Percentiles rank a stretch among this genome's conserved stretches.
phyloP scores from a whole-genome alignment of 2,329 filamentous ascomycete genomes.

The Penicillium paneum region DNA sequence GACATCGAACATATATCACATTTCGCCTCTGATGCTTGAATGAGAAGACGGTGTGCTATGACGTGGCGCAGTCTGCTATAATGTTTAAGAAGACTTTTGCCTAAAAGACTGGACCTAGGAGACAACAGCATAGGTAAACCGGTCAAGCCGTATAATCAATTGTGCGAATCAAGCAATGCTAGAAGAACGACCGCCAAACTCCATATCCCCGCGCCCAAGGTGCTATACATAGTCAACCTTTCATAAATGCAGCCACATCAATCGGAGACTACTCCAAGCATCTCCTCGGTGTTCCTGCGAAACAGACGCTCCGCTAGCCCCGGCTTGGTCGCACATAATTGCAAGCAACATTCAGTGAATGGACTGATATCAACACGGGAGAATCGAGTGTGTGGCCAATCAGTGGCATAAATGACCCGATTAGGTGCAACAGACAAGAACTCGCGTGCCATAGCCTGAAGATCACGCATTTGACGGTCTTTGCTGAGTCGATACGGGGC shows the following conservation, averaged over 20 bases:
- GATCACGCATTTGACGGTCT: slow-evolving; percentile 44
- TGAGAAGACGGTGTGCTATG: neutral
- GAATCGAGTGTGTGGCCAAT: slow-evolving; percentile 64
- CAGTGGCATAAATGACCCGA: slow-evolving; percentile 57
- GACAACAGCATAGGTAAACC: neutral
- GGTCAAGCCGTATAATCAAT: neutral
- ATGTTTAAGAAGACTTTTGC: neutral
- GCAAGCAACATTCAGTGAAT: slow-evolving; percentile 54
- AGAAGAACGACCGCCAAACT: slow-evolving; percentile 1
- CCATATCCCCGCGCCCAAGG: slow-evolving; percentile 7
- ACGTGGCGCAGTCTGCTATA: neutral
- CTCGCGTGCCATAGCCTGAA: slow-evolving; percentile 51
- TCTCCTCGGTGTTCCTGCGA: slow-evolving; percentile 53
- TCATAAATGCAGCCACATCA: slow-evolving; percentile 1
- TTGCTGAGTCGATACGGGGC: slow-evolving; percentile 56
- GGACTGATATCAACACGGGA: slow-evolving; percentile 55
- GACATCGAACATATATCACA: slow-evolving; percentile 9
- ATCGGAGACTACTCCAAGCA: slow-evolving; percentile 41
- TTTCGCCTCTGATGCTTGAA: neutral
- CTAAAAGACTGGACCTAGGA: neutral
- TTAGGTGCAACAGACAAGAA: slow-evolving; percentile 47
- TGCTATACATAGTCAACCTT: slow-evolving; percentile 5
- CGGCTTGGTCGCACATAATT: slow-evolving; percentile 51
- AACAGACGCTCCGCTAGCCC: slow-evolving; percentile 52
- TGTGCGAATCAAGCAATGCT: neutral